These are phyloP conservation scores for Candida freyschussii DNA, from an alignment of 1,139 yeast species.

Conservation along the genomic window DNA sequence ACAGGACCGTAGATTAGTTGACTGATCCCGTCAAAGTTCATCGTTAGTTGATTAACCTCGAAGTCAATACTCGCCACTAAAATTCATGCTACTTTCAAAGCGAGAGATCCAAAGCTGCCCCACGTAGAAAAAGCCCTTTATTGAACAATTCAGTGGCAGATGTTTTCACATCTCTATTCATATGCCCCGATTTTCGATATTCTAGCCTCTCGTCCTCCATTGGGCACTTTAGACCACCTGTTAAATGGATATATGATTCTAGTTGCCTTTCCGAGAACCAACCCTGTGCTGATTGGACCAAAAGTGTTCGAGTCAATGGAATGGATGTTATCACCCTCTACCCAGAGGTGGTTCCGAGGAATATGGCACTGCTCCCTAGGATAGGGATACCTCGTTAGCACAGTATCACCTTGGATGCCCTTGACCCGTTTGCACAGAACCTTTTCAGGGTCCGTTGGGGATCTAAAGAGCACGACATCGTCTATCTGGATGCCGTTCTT, in stretches of 20 bases:
- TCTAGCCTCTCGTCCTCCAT: conserved; percentile 39
- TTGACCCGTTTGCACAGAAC: conserved; percentile 73
- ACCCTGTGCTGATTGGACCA: conserved; percentile 79
- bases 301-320: conserved; percentile 79
- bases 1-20: too few relatives aligned
- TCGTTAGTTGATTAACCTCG: too few relatives aligned
- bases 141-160: too few relatives aligned
- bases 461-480: conserved; percentile 72
- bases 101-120: too few relatives aligned
- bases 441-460: conserved; percentile 74
- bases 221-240: conserved; percentile 44
- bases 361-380: conserved; percentile 57
- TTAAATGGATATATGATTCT: conserved; percentile 63
- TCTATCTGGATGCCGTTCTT: conserved; percentile 47
- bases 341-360: conserved; percentile 86
- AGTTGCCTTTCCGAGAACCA: conserved; percentile 70
- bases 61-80: too few relatives aligned
- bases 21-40: too few relatives aligned
- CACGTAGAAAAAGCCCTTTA: too few relatives aligned
- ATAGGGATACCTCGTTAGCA: conserved; percentile 58
- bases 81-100: too few relatives aligned
- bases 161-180: conserved; percentile 6
- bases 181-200: conserved; percentile 13
- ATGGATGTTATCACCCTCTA: conserved; percentile 89
- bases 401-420: conserved; percentile 67